Evolutionary conservation across 129 eudicot genomes (phyloP).

Genomic region (Lactuca saligna): DNA sequence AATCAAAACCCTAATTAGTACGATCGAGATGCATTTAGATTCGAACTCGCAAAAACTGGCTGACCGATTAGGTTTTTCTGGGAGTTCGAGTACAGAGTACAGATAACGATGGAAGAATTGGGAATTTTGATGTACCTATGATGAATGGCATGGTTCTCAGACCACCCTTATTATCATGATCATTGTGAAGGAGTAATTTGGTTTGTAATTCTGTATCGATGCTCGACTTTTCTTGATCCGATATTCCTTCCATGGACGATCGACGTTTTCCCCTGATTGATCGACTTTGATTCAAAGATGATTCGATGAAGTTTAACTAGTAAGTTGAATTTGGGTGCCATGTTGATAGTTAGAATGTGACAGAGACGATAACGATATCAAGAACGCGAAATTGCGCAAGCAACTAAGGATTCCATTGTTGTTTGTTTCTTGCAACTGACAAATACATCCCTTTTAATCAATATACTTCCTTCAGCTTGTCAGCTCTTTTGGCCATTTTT

Average conservation of each 20-base stretch:
- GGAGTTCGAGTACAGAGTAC: background rate
- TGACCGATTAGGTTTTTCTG: background rate
- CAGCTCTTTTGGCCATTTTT: no score
- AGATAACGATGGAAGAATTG: background rate
- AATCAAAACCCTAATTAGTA: background rate
- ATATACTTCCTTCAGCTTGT: no score
- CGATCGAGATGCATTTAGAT: no score
- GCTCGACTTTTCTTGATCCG: background rate
- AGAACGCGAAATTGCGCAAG: background rate
- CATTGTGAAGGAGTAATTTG: slow-evolving; percentile 14
- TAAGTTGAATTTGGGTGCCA: background rate
- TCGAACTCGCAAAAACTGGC: background rate
- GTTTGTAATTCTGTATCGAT: slow-evolving; percentile 12
- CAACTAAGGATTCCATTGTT: background rate
- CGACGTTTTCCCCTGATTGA: background rate
- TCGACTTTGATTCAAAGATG: background rate
- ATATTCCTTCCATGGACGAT: slow-evolving; percentile 28
- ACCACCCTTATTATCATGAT: slow-evolving; percentile 32
- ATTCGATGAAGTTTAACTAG: slow-evolving; percentile 6
- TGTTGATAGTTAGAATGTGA: slow-evolving; percentile 8
- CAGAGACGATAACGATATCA: background rate
- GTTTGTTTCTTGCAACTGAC: background rate
- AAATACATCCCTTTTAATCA: background rate
- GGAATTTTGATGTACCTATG: slow-evolving; percentile 27
- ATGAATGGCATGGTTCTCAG: slow-evolving; percentile 42